A percentile compares a stretch with the other conserved stretches of the same genome.
These are phyloP conservation scores for Mycena sp. DNA, from an alignment of 1,284 basidiomycete genomes.

Conservation along the genomic window DNA sequence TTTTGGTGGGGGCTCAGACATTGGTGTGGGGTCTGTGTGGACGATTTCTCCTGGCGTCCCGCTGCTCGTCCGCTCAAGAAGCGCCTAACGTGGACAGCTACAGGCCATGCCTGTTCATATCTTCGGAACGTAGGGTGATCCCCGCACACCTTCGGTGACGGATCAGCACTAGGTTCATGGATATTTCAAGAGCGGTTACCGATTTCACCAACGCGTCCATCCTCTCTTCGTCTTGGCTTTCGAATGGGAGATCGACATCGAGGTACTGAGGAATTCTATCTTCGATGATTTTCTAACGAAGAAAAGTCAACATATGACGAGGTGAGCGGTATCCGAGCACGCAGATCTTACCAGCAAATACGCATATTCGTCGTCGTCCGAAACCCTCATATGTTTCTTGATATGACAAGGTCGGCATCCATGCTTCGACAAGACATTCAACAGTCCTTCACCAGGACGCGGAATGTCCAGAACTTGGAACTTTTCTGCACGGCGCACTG, in stretches of 20 bases:
- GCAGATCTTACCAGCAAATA: neutral
- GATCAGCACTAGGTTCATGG: neutral
- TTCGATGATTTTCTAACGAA: constrained; percentile 1
- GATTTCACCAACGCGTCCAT: neutral
- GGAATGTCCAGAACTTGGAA: neutral
- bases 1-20: neutral
- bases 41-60: neutral
- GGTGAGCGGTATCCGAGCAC: neutral
- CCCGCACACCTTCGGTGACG: neutral
- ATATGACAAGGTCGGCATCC: neutral
- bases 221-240: neutral
- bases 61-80: neutral
- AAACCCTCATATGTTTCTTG: neutral
- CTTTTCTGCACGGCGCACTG: neutral
- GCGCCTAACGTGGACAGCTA: neutral
- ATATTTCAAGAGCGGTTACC: neutral
- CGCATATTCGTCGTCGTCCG: neutral
- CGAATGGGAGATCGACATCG: neutral
- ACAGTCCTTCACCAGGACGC: neutral
- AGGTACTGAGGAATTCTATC: neutral
- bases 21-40: neutral
- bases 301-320: neutral
- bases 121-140: neutral
- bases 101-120: constrained; percentile 3
- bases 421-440: neutral